These are phyloP conservation scores for Pichia rugopelliculosa DNA, from an alignment of 805 yeast species.

Conservation along the genomic window DNA sequence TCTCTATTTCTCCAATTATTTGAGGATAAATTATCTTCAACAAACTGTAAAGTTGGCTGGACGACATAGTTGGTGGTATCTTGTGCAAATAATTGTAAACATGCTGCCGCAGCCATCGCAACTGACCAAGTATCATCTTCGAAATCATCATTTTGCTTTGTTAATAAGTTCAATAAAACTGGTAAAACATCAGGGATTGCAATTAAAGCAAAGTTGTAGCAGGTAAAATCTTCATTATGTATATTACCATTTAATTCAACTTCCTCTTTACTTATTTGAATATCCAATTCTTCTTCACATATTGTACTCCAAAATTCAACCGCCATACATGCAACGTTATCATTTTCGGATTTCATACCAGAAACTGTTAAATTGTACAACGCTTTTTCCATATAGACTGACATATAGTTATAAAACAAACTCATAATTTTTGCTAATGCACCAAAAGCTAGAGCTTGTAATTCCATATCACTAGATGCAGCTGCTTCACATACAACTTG, in stretches of 20 bases:
- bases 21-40: slow-evolving; percentile 59
- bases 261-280: slow-evolving; percentile 60
- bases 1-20: slow-evolving; percentile 81
- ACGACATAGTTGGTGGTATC: slow-evolving; percentile 81
- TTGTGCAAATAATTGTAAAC: slow-evolving; percentile 89
- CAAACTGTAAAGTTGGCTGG: slow-evolving; percentile 77
- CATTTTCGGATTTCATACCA: slow-evolving; percentile 83
- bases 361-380: slow-evolving; percentile 79
- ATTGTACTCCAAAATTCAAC: slow-evolving; percentile 99
- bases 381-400: slow-evolving; percentile 95
- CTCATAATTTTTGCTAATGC: slow-evolving; percentile 90
- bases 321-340: slow-evolving; percentile 93
- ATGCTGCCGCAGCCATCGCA: slow-evolving; percentile 98
- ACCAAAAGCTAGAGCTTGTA: slow-evolving; percentile 93
- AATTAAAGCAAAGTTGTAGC: slow-evolving; percentile 75
- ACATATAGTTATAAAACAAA: slow-evolving; percentile 82
- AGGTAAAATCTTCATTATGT: slow-evolving; percentile 38
- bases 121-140: slow-evolving; percentile 98
- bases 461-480: slow-evolving; percentile 72
- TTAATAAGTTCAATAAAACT: slow-evolving; percentile 67
- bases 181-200: slow-evolving; percentile 87
- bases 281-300: slow-evolving; percentile 93
- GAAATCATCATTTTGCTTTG: slow-evolving; percentile 86
- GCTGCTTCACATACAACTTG: slow-evolving; percentile 99
- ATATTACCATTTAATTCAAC: background rate